Conservation (phyloP, 257 asterid species). For the Forsythia suspensa region DNA sequence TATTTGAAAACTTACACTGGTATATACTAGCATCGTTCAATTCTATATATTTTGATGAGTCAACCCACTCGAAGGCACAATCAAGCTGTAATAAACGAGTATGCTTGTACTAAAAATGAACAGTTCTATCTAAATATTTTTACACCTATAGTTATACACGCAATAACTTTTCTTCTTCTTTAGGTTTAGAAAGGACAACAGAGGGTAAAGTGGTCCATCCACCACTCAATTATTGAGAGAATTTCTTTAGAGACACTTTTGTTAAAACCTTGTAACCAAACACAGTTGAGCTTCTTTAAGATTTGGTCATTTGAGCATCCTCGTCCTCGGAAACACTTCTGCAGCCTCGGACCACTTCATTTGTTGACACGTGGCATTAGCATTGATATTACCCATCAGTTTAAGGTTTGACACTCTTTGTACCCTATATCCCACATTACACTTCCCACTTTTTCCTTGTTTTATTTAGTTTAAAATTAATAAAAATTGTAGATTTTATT, state of each 20-base stretch:
- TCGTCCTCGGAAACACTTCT: constrained; percentile 17
- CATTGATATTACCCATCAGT: constrained; percentile 28
- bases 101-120: too few species aligned
- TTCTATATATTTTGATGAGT: too few species aligned
- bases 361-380: constrained; percentile 38
- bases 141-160: not conserved
- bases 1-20: too few species aligned
- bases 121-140: too few species aligned
- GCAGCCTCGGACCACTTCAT: constrained; percentile 22
- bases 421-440: not conserved
- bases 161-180: not conserved
- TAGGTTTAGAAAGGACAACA: not conserved
- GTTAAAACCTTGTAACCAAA: not conserved
- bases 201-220: not conserved
- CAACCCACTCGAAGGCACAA: not conserved
- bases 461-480: too few species aligned
- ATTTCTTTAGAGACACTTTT: not conserved
- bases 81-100: too few species aligned
- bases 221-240: not conserved
- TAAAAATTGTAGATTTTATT: too few species aligned
- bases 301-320: constrained; percentile 20
- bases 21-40: not conserved
- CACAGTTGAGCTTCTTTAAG: constrained; percentile 18
- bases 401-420: constrained; percentile 31
- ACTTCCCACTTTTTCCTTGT: not conserved